Percentiles rank a stretch among this genome's conserved stretches.
phyloP scores from a whole-genome alignment of 129 eudicot species.

The Pseudognaphalium luteoalbum region DNA sequence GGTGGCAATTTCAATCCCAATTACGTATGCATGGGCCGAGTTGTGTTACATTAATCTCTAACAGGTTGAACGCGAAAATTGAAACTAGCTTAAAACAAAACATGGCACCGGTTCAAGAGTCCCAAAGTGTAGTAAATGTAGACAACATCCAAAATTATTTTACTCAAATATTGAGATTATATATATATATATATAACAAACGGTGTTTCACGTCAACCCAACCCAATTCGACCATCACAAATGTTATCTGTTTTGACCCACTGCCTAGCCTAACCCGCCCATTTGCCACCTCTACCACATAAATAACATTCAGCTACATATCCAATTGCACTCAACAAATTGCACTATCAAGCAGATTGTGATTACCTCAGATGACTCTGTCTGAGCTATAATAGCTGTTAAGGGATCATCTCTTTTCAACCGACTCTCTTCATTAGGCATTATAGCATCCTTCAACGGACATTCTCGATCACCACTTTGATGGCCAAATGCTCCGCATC shows the following conservation, averaged over 20 bases:
- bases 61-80: not conserved
- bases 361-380: slow-evolving; percentile 76
- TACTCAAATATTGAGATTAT: not conserved
- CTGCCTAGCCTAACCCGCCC: not conserved
- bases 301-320: slow-evolving; percentile 10
- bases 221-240: no score
- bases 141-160: slow-evolving; percentile 6
- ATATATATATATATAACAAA: no score
- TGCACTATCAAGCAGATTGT: slow-evolving; percentile 3
- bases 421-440: slow-evolving; percentile 98
- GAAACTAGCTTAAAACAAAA: not conserved
- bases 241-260: no score
- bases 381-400: slow-evolving; percentile 89
- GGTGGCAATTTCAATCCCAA: slow-evolving; percentile 4
- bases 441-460: slow-evolving; percentile 87
- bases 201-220: no score
- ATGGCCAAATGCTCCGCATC: slow-evolving; percentile 91
- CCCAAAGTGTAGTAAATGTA: not conserved
- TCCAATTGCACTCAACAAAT: slow-evolving; percentile 12
- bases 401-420: slow-evolving; percentile 92
- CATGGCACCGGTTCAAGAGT: not conserved
- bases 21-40: not conserved
- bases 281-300: slow-evolving; percentile 5
- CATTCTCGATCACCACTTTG: slow-evolving; percentile 99
- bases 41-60: slow-evolving; percentile 4